Base-by-base conservation (phyloP, 345 rosid species). In the Salix purpurea region DNA sequence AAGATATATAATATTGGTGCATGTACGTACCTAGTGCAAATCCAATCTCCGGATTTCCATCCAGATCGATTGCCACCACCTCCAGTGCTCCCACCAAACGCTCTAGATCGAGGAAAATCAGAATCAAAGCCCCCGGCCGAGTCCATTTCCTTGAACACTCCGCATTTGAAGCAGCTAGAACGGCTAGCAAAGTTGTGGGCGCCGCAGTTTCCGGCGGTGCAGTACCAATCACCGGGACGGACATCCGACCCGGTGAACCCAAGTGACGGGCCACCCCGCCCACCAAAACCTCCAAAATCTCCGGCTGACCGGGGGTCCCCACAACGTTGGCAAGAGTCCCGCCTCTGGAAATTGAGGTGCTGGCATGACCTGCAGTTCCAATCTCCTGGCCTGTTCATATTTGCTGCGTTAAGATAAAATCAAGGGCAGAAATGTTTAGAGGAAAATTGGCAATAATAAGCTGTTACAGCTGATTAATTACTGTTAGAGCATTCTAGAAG, bases 221-320 rank as follows among this genome's bases (percentile, higher is more conserved):
- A 95, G 80, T 95, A 95, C 99, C 99, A 95, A 65, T 95, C 98
- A 9, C 99, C 99, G 0, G 94, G 99, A 50, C 98, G 87, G 61
- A 95, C 97, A 34, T 91, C 99, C 24, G 98, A 89, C 67, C 97
- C 99, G 13, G 92, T 83, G 82, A 88, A 91, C 65, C 97, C 96
- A 26, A 89, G 85, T 0, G 94, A 87, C 0, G 96, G 72, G 65
- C 90, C 89, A 4, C 82, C 81, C 67, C 97, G 78, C 36, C 88
- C 89, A 42, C 88, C 85, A 19, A 82, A 86, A 40, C 89, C 82
- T 0, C 88, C 87, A 30, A 86, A 83, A 42, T 88, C 88, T 24
- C 85, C 87, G 5, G 74, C 81, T 2, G 69, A 65, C 78, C 72
- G 72, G 1, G 86, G 81, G 40, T 80, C 89, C 30, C 83, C 82